A percentile compares a stretch with the other conserved stretches of the same genome.
phyloP scores from a whole-genome alignment of 1,284 basidiomycete species.

The Acaromyces ingoldii region DNA sequence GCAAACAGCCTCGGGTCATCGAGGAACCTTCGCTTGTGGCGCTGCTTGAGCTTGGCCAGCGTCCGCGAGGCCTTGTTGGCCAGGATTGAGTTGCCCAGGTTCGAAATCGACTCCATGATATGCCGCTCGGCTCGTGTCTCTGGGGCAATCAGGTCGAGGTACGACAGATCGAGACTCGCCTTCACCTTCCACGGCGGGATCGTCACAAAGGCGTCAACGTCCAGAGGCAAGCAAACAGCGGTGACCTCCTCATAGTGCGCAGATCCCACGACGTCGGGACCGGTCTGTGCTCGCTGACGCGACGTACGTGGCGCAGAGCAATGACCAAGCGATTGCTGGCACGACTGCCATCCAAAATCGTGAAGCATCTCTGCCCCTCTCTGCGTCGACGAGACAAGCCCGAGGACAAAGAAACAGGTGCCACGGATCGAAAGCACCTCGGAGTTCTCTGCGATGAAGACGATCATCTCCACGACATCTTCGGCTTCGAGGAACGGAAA shows the following conservation, averaged over 20 bases:
- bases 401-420: constrained; percentile 92
- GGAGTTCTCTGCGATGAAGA: constrained; percentile 86
- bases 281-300: constrained; percentile 68
- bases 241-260: background rate
- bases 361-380: constrained; percentile 76
- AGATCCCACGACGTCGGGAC: constrained; percentile 66
- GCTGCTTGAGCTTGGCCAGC: constrained; percentile 56
- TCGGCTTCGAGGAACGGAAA: constrained; percentile 92
- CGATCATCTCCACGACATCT: constrained; percentile 79
- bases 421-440: constrained; percentile 85
- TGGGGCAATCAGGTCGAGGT: constrained; percentile 16
- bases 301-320: too few relatives aligned
- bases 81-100: constrained; percentile 90
- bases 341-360: constrained; percentile 80
- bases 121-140: constrained; percentile 61
- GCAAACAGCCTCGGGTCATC: constrained; percentile 27
- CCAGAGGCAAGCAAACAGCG: background rate
- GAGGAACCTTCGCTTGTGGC: constrained; percentile 27
- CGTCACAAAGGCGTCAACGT: constrained; percentile 58
- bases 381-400: constrained; percentile 69
- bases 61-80: constrained; percentile 55
- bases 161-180: constrained; percentile 13
- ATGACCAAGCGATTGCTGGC: too few relatives aligned
- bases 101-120: constrained; percentile 81
- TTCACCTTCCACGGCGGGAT: constrained; percentile 67